Evolutionary conservation across 78 protist species (phyloP), one percentile per base, ranked within the genome.

Genomic region (Dictyostelium intermedium): DNA sequence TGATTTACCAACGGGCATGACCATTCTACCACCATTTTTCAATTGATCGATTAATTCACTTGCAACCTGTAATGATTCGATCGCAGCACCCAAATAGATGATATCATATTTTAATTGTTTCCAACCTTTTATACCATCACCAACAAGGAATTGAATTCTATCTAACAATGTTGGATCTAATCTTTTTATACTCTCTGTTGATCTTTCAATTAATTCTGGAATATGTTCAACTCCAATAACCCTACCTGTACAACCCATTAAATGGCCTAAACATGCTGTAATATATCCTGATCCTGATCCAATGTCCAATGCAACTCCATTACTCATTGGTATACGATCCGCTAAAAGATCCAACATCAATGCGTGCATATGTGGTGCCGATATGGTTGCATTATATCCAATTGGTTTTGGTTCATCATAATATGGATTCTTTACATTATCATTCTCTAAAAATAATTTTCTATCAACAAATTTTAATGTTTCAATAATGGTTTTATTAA

Each of bases 281-380:
- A 96, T 25, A 61, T 95, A 96, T 1, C 97, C 97, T 25, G 92
- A 78, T 14, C 97, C 97, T 13, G 93, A 85, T 25, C 97, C 97
- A 56, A 96, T 69, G 35, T 96, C 97, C 66, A 96, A 77, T 25
- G 72, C 97, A 25, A 27, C 61, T 7, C 66, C 84, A 25, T 95
- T 92, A 8, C 43, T 30, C 8, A 13, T 35, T 72, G 79, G 79
- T 23, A 96, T 10, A 81, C 87, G 41, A 27, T 95, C 95, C 2
- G 47, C 78, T 32, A 96, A 56, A 37, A 16, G 66, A 37, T 96
- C 97, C n/a, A 96, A 81, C 84, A 50, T 50, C 9, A 78, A 5
- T 25, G 97, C 97, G 39, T 97, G 96, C 97, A 96, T 96, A 81
- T 96, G 97, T 16, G 97, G 97, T 34, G 97, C 97, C 5, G 97